Base-by-base conservation (phyloP, 2,329 filamentous ascomycete species). In the Incumbomyces delicatus region DNA sequence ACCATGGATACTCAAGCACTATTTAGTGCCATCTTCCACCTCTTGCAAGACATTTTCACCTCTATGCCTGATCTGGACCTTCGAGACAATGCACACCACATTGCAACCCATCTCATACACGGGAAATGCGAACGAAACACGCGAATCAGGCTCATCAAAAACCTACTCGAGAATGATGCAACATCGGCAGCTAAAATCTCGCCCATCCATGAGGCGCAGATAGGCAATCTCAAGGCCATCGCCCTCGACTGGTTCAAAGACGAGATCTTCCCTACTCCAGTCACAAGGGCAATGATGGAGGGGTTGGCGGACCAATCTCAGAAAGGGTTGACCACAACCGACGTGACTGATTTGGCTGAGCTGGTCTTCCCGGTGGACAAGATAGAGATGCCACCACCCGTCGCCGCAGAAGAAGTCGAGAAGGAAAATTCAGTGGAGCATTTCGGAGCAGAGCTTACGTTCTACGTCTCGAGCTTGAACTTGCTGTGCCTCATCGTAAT, bases 191-290 rank as follows among this genome's bases (percentile, higher is more conserved):
- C 22, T 27, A 8, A 4, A 27, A 8, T 16, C 12, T 16, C 54
- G 45, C 1, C 50, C 51, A 18, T 43, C 20, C 32, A 37, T 18
- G 36, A 40, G 14, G 37, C 37, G 41, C 50, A 53, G 32, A 14
- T 46, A 30, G 53, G 50, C 3, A 39, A 37, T 3, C 48, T 58
- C 49, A 56, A 54, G 36, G 49, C 53, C 17, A 48, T 58, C 7
- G 54, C 53, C n/a, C 50, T 53, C n/a, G 51, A 57, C 18, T 58
- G 56, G 56, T 41, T 58, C 39, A 58, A 57, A 40, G 49, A 49
- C 20, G 54, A 57, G 32, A 48, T 57, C 35, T 42, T 32, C 39
- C 33, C 40, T 3, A 43, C 38, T 4, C 20, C 35, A 30, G 30
- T 16, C 14, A 33, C 18, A 8, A n/a, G 22, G 17, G 34, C 5